These are phyloP conservation scores for Hericium coralloides DNA, from an alignment of 768 basidiomycete genomes.

Conservation along the genomic window DNA sequence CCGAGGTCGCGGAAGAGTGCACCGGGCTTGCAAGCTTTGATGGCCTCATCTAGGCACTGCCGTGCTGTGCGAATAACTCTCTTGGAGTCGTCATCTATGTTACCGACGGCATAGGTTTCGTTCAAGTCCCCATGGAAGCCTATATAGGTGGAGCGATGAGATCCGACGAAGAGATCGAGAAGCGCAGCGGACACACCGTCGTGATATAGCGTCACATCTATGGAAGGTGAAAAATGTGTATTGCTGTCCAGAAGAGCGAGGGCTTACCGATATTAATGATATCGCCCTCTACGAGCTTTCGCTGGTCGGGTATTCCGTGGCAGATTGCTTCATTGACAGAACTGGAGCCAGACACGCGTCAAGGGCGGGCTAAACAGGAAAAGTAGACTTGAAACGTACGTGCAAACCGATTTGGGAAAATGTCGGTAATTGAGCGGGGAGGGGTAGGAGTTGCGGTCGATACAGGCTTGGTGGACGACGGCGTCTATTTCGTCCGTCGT, in stretches of 20 bases:
- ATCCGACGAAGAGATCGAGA: background rate
- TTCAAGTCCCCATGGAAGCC: conserved; percentile 93
- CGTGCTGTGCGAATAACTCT: conserved; percentile 80
- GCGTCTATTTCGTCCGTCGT: conserved; percentile 94
- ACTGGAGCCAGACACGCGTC: conserved; percentile 26
- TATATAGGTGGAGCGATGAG: conserved; percentile 18
- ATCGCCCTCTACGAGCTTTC: conserved; percentile 83
- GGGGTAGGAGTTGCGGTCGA: conserved; percentile 89
- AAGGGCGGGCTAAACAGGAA: background rate
- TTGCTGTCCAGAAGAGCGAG: conserved; percentile 2
- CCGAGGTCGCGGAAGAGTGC: conserved; percentile 84
- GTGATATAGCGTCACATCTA: conserved; percentile 76
- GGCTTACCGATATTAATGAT: conserved; percentile 85
- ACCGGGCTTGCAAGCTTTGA: conserved; percentile 90
- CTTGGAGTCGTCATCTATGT: conserved; percentile 73
- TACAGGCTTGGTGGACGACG: conserved; percentile 85
- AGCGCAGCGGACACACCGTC: conserved; percentile 40
- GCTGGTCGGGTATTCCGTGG: conserved; percentile 90
- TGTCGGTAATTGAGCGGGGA: conserved; percentile 86
- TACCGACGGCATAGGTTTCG: conserved; percentile 85
- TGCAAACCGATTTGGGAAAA: conserved; percentile 96
- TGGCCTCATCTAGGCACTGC: conserved; percentile 79
- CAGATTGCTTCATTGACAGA: conserved; percentile 95
- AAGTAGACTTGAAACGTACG: conserved; percentile 40
- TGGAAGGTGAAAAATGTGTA: conserved; percentile 5